phyloP scores from a whole-genome alignment of 768 basidiomycete genomes.

The Kwoniella shandongensis region DNA sequence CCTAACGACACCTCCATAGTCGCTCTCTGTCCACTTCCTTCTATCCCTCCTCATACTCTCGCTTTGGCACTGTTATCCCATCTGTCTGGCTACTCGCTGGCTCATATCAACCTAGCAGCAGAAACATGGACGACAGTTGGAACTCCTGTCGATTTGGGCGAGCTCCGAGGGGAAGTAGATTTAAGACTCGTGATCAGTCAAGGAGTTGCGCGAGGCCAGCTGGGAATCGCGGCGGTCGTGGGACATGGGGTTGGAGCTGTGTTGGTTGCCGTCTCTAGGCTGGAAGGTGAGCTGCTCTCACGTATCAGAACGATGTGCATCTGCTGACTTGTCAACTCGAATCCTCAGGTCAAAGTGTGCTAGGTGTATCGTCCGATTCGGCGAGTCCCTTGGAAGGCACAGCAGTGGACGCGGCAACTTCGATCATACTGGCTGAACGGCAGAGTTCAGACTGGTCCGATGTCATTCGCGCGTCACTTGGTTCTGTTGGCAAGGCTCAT shows the following conservation, averaged over 20 bases:
- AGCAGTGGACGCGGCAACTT: slow-evolving; percentile 22
- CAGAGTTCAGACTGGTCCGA: slow-evolving; percentile 32
- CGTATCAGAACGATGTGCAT: not conserved
- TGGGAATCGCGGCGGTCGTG: slow-evolving; percentile 27
- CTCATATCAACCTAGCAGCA: slow-evolving; percentile 26
- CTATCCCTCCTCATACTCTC: slow-evolving; percentile 18
- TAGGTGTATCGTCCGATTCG: not conserved
- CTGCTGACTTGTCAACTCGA: no score
- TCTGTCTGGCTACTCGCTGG: slow-evolving; percentile 8
- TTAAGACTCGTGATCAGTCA: slow-evolving; percentile 23
- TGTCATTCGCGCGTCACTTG: slow-evolving; percentile 22
- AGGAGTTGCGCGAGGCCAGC: slow-evolving; percentile 24
- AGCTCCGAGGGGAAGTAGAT: slow-evolving; percentile 4
- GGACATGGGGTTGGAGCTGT: slow-evolving; percentile 12
- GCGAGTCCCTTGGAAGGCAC: not conserved
- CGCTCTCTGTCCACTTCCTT: slow-evolving; percentile 21
- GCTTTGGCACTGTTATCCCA: slow-evolving; percentile 21
- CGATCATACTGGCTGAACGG: slow-evolving; percentile 25
- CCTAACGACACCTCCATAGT: slow-evolving; percentile 18
- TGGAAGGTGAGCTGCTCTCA: slow-evolving; percentile 17
- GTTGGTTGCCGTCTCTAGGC: slow-evolving; percentile 17
- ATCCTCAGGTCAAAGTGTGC: not conserved
- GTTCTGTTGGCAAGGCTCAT: slow-evolving; percentile 1
- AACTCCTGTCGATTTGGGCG: slow-evolving; percentile 9
- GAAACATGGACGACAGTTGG: slow-evolving; percentile 15